These are phyloP conservation scores for Fomes fomentarius DNA, from an alignment of 1,284 basidiomycete genomes.

Conservation along the genomic window DNA sequence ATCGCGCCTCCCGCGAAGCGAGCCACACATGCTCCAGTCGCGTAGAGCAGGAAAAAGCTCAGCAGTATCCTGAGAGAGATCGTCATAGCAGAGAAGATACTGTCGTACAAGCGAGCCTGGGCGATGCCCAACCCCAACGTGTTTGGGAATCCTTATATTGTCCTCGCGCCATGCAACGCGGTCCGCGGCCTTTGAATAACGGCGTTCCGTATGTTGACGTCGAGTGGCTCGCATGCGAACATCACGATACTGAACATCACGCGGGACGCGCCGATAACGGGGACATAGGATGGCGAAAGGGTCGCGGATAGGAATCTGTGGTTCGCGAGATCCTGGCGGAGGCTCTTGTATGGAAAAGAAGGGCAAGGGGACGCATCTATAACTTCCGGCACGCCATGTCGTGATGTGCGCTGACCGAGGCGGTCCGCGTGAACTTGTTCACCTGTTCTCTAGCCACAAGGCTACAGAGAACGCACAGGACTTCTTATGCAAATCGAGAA, in stretches of 20 bases:
- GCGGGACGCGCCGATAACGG: constrained; percentile 19
- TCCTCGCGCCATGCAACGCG: too few relatives aligned
- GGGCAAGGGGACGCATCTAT: constrained; percentile 3
- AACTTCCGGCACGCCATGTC: constrained; percentile 1
- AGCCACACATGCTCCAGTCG: constrained; percentile 4
- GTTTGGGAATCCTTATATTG: neutral
- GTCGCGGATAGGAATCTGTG: neutral
- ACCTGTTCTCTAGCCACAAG: constrained; percentile 19
- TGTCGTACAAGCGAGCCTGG: too few relatives aligned
- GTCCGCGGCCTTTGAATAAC: neutral
- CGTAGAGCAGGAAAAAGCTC: constrained; percentile 3
- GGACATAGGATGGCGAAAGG: constrained; percentile 6
- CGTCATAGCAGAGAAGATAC: neutral
- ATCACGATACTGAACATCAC: constrained; percentile 9
- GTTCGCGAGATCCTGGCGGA: neutral
- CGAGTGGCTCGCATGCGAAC: constrained; percentile 3
- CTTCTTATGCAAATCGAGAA: constrained; percentile 13
- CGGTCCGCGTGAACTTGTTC: constrained; percentile 14
- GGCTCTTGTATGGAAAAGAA: neutral
- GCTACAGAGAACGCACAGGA: neutral
- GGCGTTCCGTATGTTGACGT: constrained; percentile 10
- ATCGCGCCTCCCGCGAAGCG: constrained; percentile 26
- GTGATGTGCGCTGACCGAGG: constrained; percentile 4
- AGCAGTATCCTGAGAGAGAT: constrained; percentile 8
- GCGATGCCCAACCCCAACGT: neutral